These are phyloP conservation scores for Talaromyces liani DNA, from an alignment of 495 filamentous ascomycete species.

Conservation along the genomic window DNA sequence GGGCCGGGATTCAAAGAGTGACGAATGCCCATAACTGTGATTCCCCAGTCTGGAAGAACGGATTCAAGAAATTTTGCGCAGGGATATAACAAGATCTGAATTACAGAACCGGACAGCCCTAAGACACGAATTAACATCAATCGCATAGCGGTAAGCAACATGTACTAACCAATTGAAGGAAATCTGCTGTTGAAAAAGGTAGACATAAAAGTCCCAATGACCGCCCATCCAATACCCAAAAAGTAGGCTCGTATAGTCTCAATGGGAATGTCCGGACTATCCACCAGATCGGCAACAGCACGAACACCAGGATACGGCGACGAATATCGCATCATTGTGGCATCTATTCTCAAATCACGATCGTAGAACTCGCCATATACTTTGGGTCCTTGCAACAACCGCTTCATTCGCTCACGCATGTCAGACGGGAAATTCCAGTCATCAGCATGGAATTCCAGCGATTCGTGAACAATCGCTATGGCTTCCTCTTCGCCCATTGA, in stretches of 20 bases:
- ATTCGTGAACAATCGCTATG: not conserved
- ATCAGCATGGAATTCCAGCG: not conserved
- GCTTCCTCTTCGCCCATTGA: not conserved
- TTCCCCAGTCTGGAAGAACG: slow-evolving; percentile 6
- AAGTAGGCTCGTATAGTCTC: slow-evolving; percentile 60
- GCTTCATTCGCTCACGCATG: slow-evolving; percentile 3
- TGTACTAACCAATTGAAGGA: not conserved
- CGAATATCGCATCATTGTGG: slow-evolving; percentile 25
- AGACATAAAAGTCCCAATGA: slow-evolving; percentile 28
- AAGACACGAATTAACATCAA: not conserved
- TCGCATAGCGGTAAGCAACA: not conserved
- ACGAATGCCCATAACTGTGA: not conserved
- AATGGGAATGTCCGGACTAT: slow-evolving; percentile 50
- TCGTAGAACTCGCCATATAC: not conserved
- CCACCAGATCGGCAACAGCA: slow-evolving; percentile 29
- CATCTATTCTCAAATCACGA: slow-evolving; percentile 12
- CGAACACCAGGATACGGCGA: slow-evolving; percentile 42
- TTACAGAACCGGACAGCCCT: slow-evolving; percentile 3
- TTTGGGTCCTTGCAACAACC: not conserved
- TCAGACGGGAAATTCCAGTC: slow-evolving; percentile 1
- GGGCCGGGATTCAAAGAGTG: slow-evolving; percentile 37
- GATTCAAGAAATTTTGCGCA: slow-evolving; percentile 2
- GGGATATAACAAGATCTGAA: not conserved
- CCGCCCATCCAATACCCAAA: slow-evolving; percentile 39
- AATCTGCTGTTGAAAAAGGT: slow-evolving; percentile 33